phyloP scores from a whole-genome alignment of 352 stramenopile genomes.

The Globisporangium apiculatum region DNA sequence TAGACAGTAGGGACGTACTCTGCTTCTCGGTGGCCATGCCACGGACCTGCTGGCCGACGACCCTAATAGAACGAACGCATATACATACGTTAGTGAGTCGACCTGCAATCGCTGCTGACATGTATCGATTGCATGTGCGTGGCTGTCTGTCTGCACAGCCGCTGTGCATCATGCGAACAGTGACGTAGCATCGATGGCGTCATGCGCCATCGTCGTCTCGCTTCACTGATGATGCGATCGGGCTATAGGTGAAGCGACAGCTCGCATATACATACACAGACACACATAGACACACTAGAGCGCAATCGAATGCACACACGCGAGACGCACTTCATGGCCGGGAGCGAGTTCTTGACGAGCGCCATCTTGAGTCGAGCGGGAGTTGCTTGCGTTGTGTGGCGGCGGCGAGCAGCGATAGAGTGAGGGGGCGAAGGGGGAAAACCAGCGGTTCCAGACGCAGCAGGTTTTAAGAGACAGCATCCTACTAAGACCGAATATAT shows the following conservation, averaged over 20 bases:
- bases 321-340: slow-evolving; percentile 43
- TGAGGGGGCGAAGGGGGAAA: slow-evolving; percentile 4
- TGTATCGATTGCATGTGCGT: too few species aligned
- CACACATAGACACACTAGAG: neutral
- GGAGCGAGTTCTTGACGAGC: slow-evolving; percentile 42
- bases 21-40: slow-evolving; percentile 99
- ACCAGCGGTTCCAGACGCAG: neutral
- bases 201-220: too few species aligned
- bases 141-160: too few species aligned
- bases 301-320: neutral
- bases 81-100: neutral
- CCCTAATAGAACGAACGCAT: slow-evolving; percentile 21
- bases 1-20: slow-evolving; percentile 52
- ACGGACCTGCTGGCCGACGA: slow-evolving; percentile 72
- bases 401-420: neutral
- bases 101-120: too few species aligned
- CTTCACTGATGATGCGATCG: too few species aligned
- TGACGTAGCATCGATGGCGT: too few species aligned
- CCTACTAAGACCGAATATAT: neutral
- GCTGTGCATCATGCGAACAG: too few species aligned
- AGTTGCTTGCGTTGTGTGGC: slow-evolving; percentile 12
- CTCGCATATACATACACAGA: too few species aligned
- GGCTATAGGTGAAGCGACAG: too few species aligned
- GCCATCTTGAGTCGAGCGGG: slow-evolving; percentile 29
- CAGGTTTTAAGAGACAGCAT: neutral